phyloP scores from a whole-genome alignment of 495 filamentous ascomycete genomes.

The Venustampulla echinocandica region DNA sequence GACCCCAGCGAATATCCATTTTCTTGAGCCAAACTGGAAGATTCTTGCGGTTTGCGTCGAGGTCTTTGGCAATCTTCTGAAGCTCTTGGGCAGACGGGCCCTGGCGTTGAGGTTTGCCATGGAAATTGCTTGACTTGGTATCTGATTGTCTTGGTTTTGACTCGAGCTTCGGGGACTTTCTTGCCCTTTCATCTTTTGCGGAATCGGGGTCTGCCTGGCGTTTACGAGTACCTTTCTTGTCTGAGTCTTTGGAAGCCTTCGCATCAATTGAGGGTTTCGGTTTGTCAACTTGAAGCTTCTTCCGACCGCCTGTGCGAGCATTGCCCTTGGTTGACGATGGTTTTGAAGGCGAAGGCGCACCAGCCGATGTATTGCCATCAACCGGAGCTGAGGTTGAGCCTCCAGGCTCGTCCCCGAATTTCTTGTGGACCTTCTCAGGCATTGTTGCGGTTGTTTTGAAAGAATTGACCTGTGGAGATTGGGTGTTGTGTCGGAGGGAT shows the following conservation, averaged over 20 bases:
- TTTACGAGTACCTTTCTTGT: too few relatives aligned
- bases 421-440: slow-evolving; percentile 41
- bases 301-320: slow-evolving; percentile 6
- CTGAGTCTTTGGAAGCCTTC: too few relatives aligned
- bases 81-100: slow-evolving; percentile 2
- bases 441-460: slow-evolving; percentile 25
- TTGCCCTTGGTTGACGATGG: background rate
- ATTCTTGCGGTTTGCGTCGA: slow-evolving; percentile 36
- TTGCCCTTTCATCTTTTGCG: background rate
- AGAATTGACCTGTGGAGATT: slow-evolving; percentile 1
- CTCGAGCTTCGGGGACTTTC: background rate
- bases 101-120: background rate
- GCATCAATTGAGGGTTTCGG: slow-evolving; percentile 11
- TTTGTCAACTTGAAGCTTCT: slow-evolving; percentile 15
- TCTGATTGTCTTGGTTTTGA: background rate
- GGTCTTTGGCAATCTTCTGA: slow-evolving; percentile 8
- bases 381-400: too few relatives aligned
- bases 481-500: background rate
- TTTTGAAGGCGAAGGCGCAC: too few relatives aligned
- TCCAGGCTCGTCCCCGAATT: slow-evolving; percentile 30
- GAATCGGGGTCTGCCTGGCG: background rate
- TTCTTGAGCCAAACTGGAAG: slow-evolving; percentile 77
- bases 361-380: too few relatives aligned
- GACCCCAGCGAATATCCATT: slow-evolving; percentile 54
- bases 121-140: slow-evolving; percentile 1